Evolutionary conservation across 2,329 filamentous ascomycete species (phyloP).

Genomic region (Diaporthe sp.): DNA sequence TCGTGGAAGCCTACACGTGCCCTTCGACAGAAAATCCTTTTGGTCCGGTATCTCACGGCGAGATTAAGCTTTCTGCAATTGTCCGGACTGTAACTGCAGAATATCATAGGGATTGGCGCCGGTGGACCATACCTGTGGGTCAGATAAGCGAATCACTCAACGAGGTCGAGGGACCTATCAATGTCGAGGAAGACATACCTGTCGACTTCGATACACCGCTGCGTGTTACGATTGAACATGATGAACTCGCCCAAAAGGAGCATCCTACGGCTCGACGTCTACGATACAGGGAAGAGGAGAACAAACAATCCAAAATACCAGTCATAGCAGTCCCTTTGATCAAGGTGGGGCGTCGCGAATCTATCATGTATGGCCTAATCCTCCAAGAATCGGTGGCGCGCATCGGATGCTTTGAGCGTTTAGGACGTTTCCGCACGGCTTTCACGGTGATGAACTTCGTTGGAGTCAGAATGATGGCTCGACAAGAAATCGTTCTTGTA

Average conservation of each 20-base stretch:
- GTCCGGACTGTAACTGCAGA: neutral
- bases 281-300: neutral
- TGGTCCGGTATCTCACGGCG: neutral
- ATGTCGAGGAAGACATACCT: too few relatives aligned
- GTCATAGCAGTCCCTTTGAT: neutral
- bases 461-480: neutral
- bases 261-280: neutral
- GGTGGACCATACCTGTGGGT: neutral
- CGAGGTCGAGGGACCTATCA: too few relatives aligned
- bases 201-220: neutral
- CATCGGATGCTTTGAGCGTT: neutral
- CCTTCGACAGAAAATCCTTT: neutral
- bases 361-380: neutral
- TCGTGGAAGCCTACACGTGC: neutral
- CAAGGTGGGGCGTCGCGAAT: too few relatives aligned
- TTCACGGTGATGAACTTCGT: too few relatives aligned
- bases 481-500: neutral
- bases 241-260: neutral
- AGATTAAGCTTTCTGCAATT: neutral
- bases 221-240: neutral
- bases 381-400: neutral
- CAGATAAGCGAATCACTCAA: neutral
- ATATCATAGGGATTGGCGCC: too few relatives aligned
- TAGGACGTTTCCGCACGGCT: too few relatives aligned
- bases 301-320: neutral